Conservation (phyloP, 371 early-diverging fungal species). For the Capniomyces stellatus region DNA sequence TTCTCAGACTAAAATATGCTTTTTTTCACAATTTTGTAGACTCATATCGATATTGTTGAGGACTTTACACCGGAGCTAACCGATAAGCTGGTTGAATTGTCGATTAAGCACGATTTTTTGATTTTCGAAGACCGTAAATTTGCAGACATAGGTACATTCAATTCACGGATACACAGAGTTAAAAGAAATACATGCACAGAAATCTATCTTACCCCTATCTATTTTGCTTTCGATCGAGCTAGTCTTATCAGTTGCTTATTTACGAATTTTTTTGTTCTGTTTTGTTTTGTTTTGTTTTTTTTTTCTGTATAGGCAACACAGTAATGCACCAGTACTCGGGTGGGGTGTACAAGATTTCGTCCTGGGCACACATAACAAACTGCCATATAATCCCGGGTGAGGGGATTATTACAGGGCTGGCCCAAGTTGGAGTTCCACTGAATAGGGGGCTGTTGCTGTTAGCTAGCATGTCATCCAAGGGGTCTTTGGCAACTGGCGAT, state of each 20-base stretch:
- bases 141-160: conserved; percentile 51
- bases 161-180: too few species aligned
- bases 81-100: conserved; percentile 41
- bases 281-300: too few species aligned
- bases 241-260: too few species aligned
- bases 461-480: conserved; percentile 91
- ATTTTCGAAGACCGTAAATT: conserved; percentile 97
- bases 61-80: conserved; percentile 80
- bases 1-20: background rate
- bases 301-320: conserved; percentile 48
- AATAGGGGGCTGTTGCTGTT: conserved; percentile 68
- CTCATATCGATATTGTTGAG: conserved; percentile 83
- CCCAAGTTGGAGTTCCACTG: conserved; percentile 63
- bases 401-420: conserved; percentile 80
- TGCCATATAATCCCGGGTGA: conserved; percentile 89
- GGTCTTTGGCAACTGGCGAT: conserved; percentile 52
- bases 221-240: too few species aligned
- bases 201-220: too few species aligned
- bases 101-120: conserved; percentile 75
- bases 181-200: too few species aligned
- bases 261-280: too few species aligned
- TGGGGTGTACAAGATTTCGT: conserved; percentile 80
- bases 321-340: conserved; percentile 81
- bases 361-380: conserved; percentile 91
- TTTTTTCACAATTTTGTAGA: too few species aligned